Evolutionary conservation across 345 rosid species (phyloP), one percentile per base, ranked within the genome.

Genomic region (Viola odorata): DNA sequence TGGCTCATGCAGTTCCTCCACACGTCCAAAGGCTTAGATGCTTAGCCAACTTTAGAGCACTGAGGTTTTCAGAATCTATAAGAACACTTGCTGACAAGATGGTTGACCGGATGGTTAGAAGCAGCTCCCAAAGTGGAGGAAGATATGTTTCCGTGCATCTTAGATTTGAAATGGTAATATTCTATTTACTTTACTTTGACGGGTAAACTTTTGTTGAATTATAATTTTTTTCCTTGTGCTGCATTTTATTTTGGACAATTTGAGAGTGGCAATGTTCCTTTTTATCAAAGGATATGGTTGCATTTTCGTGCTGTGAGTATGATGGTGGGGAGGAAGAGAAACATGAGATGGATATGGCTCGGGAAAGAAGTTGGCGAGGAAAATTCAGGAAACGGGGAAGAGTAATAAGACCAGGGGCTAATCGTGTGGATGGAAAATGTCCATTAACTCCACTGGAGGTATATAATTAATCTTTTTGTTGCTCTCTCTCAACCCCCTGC

Each of bases 101-200:
- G 99, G 99, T 94, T 62, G 75, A 94, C 57, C 76, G 97, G 71
- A 94, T 90, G 97, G 62, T 83, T 52, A 73, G 64, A 17, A 83
- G 81, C 65, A 87, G 96, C 77, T 78, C 74, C 58, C 78, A 79
- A 37, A 75, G 73, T 50, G 83, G 78, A 47, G 99, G 91, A 39
- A 82, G 81, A 79, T 94, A 94, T 73, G 90, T 87, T 47, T 94
- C 99, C 8, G 99, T 90, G 74, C 99, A 94, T 84, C 99, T 94
- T 60, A 87, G 97, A 41, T 90, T 94, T 77, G 99, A 94, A 83
- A 79, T 67, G 90, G 97, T 94, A 52, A 47, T 45, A 60, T 50
- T 64, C 63, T 68, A 36, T 39, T 66, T 68, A 62, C 51, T 14
- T 39, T 14, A 32, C 41, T 55, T 17, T 15, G 6, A 50, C 47